phyloP scores from a whole-genome alignment of 139 green algal species.

The Chlamydomonas applanata region DNA sequence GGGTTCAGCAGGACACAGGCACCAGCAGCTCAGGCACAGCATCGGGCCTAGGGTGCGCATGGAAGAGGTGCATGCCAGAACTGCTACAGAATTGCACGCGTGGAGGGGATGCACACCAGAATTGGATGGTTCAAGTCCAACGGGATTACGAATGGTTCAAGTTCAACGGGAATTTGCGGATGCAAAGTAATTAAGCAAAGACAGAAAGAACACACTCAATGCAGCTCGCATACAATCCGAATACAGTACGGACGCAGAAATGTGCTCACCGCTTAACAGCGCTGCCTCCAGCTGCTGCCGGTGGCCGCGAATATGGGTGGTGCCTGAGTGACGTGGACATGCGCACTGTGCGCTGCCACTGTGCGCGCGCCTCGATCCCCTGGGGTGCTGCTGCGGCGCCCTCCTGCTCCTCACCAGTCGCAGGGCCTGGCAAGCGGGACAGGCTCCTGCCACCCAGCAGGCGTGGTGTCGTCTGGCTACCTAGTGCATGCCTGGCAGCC shows the following conservation, averaged over 20 bases:
- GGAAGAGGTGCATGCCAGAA: too few relatives aligned
- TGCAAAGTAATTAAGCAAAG: too few relatives aligned
- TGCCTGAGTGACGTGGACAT: background rate
- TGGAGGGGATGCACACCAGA: too few relatives aligned
- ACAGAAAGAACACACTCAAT: background rate
- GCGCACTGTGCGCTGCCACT: conserved; percentile 4
- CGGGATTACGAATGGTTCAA: too few relatives aligned
- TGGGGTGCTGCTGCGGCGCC: background rate
- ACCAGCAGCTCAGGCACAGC: too few relatives aligned
- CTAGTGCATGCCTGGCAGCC: background rate
- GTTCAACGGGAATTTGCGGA: background rate
- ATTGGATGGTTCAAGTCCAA: too few relatives aligned
- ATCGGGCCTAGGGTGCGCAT: too few relatives aligned
- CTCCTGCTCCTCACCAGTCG: background rate
- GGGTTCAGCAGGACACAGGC: too few relatives aligned
- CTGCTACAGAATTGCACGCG: too few relatives aligned
- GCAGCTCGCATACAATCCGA: background rate
- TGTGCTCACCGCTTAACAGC: background rate
- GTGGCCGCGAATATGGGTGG: background rate
- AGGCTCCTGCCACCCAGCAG: background rate
- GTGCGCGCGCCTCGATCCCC: background rate
- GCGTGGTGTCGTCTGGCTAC: background rate
- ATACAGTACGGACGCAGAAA: background rate
- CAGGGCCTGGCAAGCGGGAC: background rate
- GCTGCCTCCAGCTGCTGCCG: background rate